phyloP scores from a whole-genome alignment of 805 yeast genomes.

The Sugiyamaella mastotermitis region DNA sequence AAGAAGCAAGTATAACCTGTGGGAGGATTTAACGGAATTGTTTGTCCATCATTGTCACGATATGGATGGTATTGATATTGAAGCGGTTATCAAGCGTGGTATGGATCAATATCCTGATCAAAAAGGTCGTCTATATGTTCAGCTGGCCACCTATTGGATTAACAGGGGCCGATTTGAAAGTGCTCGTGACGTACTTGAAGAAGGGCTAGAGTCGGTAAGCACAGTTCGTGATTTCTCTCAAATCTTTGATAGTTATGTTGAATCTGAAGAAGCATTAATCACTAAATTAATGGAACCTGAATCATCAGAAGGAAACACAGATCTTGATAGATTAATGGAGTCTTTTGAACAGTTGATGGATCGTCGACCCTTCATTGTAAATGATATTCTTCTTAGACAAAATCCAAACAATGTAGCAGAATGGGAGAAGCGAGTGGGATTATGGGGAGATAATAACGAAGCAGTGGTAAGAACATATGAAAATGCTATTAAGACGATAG shows the following conservation, averaged over 20 bases:
- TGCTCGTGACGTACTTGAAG: slow-evolving; percentile 42
- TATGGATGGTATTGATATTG: slow-evolving; percentile 29
- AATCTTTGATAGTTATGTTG: slow-evolving; percentile 57
- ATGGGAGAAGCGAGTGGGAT: slow-evolving; percentile 61
- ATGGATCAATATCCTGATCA: slow-evolving; percentile 53
- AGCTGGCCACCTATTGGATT: slow-evolving; percentile 45
- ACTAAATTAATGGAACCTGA: slow-evolving; percentile 25
- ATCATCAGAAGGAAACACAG: slow-evolving; percentile 17
- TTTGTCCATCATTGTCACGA: slow-evolving; percentile 28
- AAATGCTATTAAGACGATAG: slow-evolving; percentile 58
- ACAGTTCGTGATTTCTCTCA: slow-evolving; percentile 58
- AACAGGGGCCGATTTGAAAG: slow-evolving; percentile 32
- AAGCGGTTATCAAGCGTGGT: slow-evolving; percentile 33
- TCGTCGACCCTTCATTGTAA: slow-evolving; percentile 52
- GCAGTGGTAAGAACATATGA: slow-evolving; percentile 53
- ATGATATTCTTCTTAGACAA: slow-evolving; percentile 61
- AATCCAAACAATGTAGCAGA: slow-evolving; percentile 53
- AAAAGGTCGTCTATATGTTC: slow-evolving; percentile 40
- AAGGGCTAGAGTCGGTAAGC: slow-evolving; percentile 40
- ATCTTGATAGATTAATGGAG: slow-evolving; percentile 39
- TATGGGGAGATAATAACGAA: slow-evolving; percentile 37
- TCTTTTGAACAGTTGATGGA: slow-evolving; percentile 51
- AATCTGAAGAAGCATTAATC: slow-evolving; percentile 51
- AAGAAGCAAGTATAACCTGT: slow-evolving; percentile 43
- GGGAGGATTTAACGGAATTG: slow-evolving; percentile 41